A percentile compares a stretch with the other conserved stretches of the same genome.
Conservation (phyloP, 2,329 filamentous ascomycete genomes). For the Escovopsis sp. region DNA sequence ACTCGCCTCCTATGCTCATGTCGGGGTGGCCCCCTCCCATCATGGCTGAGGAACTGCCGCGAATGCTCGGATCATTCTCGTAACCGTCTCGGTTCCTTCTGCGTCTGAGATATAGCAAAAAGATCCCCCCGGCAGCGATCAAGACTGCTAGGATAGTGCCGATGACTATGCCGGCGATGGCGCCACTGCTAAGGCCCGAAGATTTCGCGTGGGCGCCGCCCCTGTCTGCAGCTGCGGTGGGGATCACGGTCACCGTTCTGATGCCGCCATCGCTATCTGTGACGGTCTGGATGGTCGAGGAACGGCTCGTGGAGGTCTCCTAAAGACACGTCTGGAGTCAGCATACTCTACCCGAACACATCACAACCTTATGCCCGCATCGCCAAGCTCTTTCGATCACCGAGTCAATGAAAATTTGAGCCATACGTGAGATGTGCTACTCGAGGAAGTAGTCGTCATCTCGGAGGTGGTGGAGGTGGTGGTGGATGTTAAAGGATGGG, state of each 20-base stretch:
- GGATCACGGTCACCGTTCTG: constrained; percentile 39
- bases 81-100: constrained; percentile 30
- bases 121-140: constrained; percentile 19
- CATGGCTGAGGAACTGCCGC: constrained; percentile 37
- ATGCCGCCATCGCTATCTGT: constrained; percentile 35
- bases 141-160: constrained; percentile 33
- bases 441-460: constrained; percentile 9
- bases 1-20: constrained; percentile 20
- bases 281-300: constrained; percentile 33
- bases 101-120: constrained; percentile 31
- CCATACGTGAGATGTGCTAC: constrained; percentile 26
- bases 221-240: constrained; percentile 14
- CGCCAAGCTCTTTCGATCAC: background rate
- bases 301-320: constrained; percentile 5
- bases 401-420: constrained; percentile 7
- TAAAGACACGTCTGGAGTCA: too few species aligned
- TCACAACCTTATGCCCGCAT: background rate
- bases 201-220: constrained; percentile 8
- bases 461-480: constrained; percentile 10
- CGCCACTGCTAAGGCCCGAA: constrained; percentile 27
- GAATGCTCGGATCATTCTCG: constrained; percentile 30
- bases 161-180: constrained; percentile 37
- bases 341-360: too few species aligned
- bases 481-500: constrained; percentile 12
- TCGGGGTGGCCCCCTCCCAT: constrained; percentile 28